A percentile compares a stretch with the other conserved stretches of the same genome.
phyloP scores from a whole-genome alignment of 495 filamentous ascomycete genomes.

The Hyaloscypha bicolor region DNA sequence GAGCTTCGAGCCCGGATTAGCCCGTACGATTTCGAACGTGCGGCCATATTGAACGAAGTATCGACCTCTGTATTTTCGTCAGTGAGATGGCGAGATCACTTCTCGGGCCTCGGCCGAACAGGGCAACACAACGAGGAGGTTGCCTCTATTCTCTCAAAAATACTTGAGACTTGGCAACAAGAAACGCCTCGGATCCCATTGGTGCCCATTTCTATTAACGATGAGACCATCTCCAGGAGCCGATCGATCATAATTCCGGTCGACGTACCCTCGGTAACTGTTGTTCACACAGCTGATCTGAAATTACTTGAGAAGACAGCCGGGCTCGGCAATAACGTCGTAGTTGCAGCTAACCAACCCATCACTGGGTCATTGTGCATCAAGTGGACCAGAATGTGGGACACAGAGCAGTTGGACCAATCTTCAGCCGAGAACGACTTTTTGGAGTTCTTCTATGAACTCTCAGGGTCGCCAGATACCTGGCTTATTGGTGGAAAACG shows the following conservation, averaged over 20 bases:
- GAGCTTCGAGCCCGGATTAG: conserved; percentile 55
- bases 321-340: conserved; percentile 33
- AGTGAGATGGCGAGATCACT: conserved; percentile 43
- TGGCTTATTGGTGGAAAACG: conserved; percentile 87
- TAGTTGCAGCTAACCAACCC: conserved; percentile 66
- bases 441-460: conserved; percentile 81
- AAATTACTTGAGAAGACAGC: conserved; percentile 38
- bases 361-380: conserved; percentile 72
- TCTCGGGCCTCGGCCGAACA: conserved; percentile 44
- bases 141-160: conserved; percentile 34
- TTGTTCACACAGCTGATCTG: conserved; percentile 84
- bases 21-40: conserved; percentile 61
- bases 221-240: conserved; percentile 20
- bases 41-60: conserved; percentile 53
- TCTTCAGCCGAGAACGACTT: conserved; percentile 42
- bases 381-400: conserved; percentile 80
- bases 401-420: conserved; percentile 37
- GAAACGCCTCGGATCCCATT: conserved; percentile 40
- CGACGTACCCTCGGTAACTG: conserved; percentile 80
- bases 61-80: conserved; percentile 35
- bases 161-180: conserved; percentile 43
- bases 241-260: conserved; percentile 71
- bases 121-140: conserved; percentile 31
- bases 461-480: conserved; percentile 71
- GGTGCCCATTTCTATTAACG: conserved; percentile 18